Evolutionary conservation across 495 filamentous ascomycete genomes (phyloP).

Genomic region (Tirmania nivea): DNA sequence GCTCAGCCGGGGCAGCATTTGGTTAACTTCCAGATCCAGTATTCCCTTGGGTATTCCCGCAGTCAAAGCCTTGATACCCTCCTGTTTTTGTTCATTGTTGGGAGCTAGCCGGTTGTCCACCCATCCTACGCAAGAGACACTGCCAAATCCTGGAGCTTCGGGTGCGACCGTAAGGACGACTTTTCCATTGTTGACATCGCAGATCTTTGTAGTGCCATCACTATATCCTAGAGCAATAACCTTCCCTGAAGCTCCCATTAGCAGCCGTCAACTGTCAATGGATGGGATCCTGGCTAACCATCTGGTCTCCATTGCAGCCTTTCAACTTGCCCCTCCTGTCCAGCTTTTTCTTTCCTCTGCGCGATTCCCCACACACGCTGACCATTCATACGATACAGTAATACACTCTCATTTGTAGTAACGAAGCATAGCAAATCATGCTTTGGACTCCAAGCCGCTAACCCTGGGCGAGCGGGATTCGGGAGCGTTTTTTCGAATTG

Average conservation of each 20-base stretch:
- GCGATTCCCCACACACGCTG: conserved; percentile 39
- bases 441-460: conserved; percentile 44
- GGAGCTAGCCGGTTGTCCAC: conserved; percentile 15
- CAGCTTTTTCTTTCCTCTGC: conserved; percentile 13
- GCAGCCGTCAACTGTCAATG: not conserved
- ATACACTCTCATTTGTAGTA: conserved; percentile 36
- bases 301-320: conserved; percentile 18
- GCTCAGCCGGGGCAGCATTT: conserved; percentile 18
- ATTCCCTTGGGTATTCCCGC: conserved; percentile 14
- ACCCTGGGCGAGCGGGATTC: conserved; percentile 15
- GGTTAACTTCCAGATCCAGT: conserved; percentile 17
- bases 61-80: conserved; percentile 3
- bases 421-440: conserved; percentile 49
- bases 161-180: conserved; percentile 15
- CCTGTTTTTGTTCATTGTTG: not conserved
- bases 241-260: conserved; percentile 8
- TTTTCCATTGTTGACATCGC: conserved; percentile 20
- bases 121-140: conserved; percentile 17
- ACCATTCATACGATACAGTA: conserved; percentile 44
- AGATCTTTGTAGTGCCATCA: conserved; percentile 17
- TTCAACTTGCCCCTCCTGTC: conserved; percentile 12
- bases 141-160: conserved; percentile 13
- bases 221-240: conserved; percentile 18
- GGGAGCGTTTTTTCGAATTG: conserved; percentile 11
- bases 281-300: conserved; percentile 5